Evolutionary conservation across 2,329 filamentous ascomycete genomes (phyloP).

Genomic region (Coniella vitis): DNA sequence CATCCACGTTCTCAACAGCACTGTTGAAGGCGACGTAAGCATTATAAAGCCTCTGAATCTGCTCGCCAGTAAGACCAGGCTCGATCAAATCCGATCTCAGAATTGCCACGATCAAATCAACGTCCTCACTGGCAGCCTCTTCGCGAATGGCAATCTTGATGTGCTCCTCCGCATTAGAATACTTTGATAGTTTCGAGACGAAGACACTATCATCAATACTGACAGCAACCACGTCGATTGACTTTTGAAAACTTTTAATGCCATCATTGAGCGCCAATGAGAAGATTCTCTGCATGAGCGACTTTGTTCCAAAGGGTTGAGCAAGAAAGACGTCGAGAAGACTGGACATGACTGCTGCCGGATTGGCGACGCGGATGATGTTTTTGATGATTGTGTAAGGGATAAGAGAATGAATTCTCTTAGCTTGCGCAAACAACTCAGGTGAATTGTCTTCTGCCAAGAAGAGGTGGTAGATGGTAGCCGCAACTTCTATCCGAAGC

Average conservation of each 20-base stretch:
- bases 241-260: constrained; percentile 76
- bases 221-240: constrained; percentile 67
- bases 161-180: constrained; percentile 67
- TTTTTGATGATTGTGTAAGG: constrained; percentile 94
- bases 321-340: constrained; percentile 92
- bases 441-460: constrained; percentile 97
- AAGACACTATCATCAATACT: constrained; percentile 80
- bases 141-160: constrained; percentile 67
- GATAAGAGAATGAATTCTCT: constrained; percentile 88
- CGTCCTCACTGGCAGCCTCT: constrained; percentile 65
- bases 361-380: constrained; percentile 92
- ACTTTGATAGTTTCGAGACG: constrained; percentile 73
- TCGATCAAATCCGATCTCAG: constrained; percentile 70
- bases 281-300: constrained; percentile 90
- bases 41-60: constrained; percentile 83
- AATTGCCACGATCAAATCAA: constrained; percentile 82
- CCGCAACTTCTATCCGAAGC: constrained; percentile 93
- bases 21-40: constrained; percentile 95
- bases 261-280: constrained; percentile 86
- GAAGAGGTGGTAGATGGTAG: constrained; percentile 94
- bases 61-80: constrained; percentile 63
- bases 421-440: constrained; percentile 88
- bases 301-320: constrained; percentile 86
- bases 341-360: constrained; percentile 93
- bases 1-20: constrained; percentile 84